Percentiles rank a stretch among this genome's conserved stretches.
Evolutionary conservation across 495 filamentous ascomycete species (phyloP).

Genomic region (Aspergillus indologenus): DNA sequence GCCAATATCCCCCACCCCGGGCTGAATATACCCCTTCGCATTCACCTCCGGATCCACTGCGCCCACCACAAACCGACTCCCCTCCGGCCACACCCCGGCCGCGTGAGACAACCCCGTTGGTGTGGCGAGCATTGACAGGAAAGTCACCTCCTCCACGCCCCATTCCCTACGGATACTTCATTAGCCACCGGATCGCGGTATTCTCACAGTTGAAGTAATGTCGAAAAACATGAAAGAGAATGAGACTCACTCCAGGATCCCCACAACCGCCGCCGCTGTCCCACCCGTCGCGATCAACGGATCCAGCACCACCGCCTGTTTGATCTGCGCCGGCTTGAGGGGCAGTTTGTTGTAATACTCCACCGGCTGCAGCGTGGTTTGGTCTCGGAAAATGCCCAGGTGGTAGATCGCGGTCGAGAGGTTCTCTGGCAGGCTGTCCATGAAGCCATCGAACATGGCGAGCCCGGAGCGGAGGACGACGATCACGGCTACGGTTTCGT

Average conservation of each 20-base stretch:
- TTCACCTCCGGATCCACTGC: constrained; percentile 69
- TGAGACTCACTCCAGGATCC: constrained; percentile 57
- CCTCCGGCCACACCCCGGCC: constrained; percentile 66
- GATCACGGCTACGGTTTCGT: constrained; percentile 27
- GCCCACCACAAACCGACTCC: constrained; percentile 72
- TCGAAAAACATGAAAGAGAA: no score
- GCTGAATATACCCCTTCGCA: constrained; percentile 74
- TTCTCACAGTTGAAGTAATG: no score
- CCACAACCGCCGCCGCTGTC: constrained; percentile 78
- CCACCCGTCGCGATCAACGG: constrained; percentile 89
- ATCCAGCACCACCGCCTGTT: constrained; percentile 70
- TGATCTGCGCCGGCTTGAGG: constrained; percentile 45
- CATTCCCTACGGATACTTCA: constrained; percentile 57
- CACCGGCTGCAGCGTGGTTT: constrained; percentile 73
- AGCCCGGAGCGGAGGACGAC: constrained; percentile 32
- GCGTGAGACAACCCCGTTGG: constrained; percentile 61
- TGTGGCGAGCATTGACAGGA: constrained; percentile 69
- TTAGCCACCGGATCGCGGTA: background rate
- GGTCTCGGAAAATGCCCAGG: constrained; percentile 84
- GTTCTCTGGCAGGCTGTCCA: constrained; percentile 18
- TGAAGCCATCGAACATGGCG: constrained; percentile 29
- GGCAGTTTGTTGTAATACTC: constrained; percentile 97
- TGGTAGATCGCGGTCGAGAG: constrained; percentile 58
- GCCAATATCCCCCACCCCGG: constrained; percentile 83
- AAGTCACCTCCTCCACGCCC: constrained; percentile 73